phyloP scores from a whole-genome alignment of 805 yeast genomes.

The Cyberlindnera suaveolens region DNA sequence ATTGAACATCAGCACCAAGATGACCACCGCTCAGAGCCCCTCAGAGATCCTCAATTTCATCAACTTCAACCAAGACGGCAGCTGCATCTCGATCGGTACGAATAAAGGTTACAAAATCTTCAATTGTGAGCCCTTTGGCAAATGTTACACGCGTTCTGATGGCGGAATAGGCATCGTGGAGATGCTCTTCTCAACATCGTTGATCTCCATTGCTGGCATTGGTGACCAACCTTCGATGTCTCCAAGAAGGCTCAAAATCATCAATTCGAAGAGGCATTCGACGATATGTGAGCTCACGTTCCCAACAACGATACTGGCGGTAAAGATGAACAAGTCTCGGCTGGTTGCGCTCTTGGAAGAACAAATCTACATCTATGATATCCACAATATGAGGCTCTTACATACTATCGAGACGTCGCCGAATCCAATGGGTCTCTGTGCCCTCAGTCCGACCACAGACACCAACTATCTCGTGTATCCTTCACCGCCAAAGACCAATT shows the following conservation, averaged over 20 bases:
- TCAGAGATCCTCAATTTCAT: slow-evolving; percentile 34
- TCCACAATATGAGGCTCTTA: slow-evolving; percentile 59
- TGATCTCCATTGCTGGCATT: slow-evolving; percentile 65
- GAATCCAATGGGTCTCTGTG: slow-evolving; percentile 50
- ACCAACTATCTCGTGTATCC: slow-evolving; percentile 64
- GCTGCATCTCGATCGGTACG: slow-evolving; percentile 67
- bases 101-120: slow-evolving; percentile 57
- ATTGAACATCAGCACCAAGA: too few species aligned
- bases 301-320: slow-evolving; percentile 53
- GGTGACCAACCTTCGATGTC: slow-evolving; percentile 64
- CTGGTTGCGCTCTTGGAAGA: slow-evolving; percentile 55
- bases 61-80: slow-evolving; percentile 69
- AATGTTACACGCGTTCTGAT: slow-evolving; percentile 33
- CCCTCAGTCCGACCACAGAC: slow-evolving; percentile 49
- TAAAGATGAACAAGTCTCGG: slow-evolving; percentile 60
- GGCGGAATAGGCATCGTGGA: slow-evolving; percentile 65
- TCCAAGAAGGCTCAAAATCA: slow-evolving; percentile 75
- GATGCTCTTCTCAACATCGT: slow-evolving; percentile 70
- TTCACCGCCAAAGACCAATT: slow-evolving; percentile 56
- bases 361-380: slow-evolving; percentile 67
- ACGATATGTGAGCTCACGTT: slow-evolving; percentile 69
- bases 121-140: slow-evolving; percentile 64
- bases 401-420: slow-evolving; percentile 46
- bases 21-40: too few species aligned
- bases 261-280: slow-evolving; percentile 65